A percentile compares a stretch with the other conserved stretches of the same genome.
phyloP scores from a whole-genome alignment of 129 eudicot species.

The Artemisia annua region DNA sequence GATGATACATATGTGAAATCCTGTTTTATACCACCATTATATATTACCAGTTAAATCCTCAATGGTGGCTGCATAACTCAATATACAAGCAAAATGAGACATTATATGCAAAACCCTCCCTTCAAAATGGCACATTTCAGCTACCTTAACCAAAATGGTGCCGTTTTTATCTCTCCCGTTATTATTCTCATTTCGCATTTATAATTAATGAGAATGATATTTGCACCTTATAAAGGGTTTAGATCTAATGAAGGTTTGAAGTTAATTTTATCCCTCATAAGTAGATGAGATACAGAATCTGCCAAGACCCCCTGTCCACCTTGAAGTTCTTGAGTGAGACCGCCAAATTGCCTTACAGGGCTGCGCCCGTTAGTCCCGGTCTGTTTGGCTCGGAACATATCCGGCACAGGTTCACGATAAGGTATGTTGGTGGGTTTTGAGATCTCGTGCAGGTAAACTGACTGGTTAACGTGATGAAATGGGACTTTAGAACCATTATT shows the following conservation, averaged over 20 bases:
- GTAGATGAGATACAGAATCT: slow-evolving; percentile 75
- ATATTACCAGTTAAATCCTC: slow-evolving; percentile 14
- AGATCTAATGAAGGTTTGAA: slow-evolving; percentile 55
- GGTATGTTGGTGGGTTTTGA: slow-evolving; percentile 48
- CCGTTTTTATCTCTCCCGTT: slow-evolving; percentile 26
- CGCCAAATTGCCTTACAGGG: slow-evolving; percentile 50
- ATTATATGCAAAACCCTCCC: slow-evolving; percentile 23
- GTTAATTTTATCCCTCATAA: slow-evolving; percentile 57
- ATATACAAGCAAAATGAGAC: slow-evolving; percentile 18
- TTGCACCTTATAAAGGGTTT: slow-evolving; percentile 34
- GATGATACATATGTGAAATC: slow-evolving; percentile 28
- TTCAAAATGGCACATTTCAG: slow-evolving; percentile 22
- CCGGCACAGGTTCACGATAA: slow-evolving; percentile 62
- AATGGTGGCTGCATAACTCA: slow-evolving; percentile 19
- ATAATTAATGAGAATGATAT: slow-evolving; percentile 25
- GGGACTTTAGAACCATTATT: slow-evolving; percentile 59
- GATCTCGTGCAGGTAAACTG: slow-evolving; percentile 65
- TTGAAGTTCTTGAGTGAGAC: slow-evolving; percentile 47
- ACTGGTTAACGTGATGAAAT: slow-evolving; percentile 58
- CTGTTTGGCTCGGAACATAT: slow-evolving; percentile 64
- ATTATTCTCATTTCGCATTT: slow-evolving; percentile 16
- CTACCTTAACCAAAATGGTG: background rate
- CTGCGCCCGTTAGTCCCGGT: slow-evolving; percentile 8
- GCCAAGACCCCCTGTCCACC: slow-evolving; percentile 64
- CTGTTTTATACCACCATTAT: slow-evolving; percentile 30